Evolutionary conservation across 148 eudicot genomes (phyloP).

Genomic region (Suaeda aralocaspica): DNA sequence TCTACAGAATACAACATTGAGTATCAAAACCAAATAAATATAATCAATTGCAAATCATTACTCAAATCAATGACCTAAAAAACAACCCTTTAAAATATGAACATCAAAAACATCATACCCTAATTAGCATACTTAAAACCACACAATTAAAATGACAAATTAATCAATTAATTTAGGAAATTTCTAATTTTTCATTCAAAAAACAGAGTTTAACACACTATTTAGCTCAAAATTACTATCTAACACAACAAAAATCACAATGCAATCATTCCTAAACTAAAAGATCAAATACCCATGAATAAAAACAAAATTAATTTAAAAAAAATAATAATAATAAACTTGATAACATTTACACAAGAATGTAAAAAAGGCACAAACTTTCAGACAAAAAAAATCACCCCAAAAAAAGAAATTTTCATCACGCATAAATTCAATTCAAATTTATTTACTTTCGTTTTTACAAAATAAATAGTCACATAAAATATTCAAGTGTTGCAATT

Average conservation of each 20-base stretch:
- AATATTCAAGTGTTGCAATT: too few relatives aligned
- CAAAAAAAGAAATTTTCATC: neutral
- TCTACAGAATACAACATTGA: conserved; percentile 7
- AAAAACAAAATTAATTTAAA: neutral
- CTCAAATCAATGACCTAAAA: neutral
- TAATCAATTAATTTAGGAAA: neutral
- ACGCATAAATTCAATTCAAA: too few relatives aligned
- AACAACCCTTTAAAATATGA: conserved; percentile 5
- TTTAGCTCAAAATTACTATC: neutral
- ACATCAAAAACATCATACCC: neutral
- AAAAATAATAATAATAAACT: neutral
- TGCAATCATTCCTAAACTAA: neutral
- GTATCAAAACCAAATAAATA: conserved; percentile 10
- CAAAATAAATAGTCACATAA: too few relatives aligned
- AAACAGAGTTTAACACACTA: neutral
- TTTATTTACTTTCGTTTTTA: too few relatives aligned
- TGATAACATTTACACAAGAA: neutral
- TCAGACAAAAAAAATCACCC: neutral
- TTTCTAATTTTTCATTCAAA: neutral
- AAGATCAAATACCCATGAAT: neutral
- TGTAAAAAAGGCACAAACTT: neutral
- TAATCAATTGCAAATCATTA: conserved; percentile 3
- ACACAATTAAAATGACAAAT: neutral
- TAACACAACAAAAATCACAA: neutral
- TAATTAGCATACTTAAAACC: neutral